These are phyloP conservation scores for Neoboletus brunneissimus DNA, from an alignment of 768 basidiomycete species.

Conservation along the genomic window DNA sequence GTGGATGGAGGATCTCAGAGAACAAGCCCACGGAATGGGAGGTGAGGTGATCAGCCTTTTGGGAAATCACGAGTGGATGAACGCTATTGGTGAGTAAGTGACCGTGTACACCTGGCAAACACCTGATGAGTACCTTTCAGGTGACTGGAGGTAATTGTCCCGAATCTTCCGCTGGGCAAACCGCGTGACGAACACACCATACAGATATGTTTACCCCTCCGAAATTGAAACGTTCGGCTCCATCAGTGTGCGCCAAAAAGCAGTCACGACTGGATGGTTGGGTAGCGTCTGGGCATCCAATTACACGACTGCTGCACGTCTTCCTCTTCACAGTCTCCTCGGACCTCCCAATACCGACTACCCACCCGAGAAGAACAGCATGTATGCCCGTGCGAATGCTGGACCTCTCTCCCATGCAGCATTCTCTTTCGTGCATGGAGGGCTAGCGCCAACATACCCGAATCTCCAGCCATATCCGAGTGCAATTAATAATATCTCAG, in stretches of 20 bases:
- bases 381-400: conserved; percentile 31
- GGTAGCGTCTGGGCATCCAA: conserved; percentile 83
- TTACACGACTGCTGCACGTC: conserved; percentile 76
- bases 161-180: neutral
- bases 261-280: conserved; percentile 71
- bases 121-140: conserved; percentile 34
- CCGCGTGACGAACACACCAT: conserved; percentile 5
- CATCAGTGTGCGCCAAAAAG: conserved; percentile 65
- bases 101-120: neutral
- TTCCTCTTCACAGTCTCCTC: conserved; percentile 72
- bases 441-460: conserved; percentile 74
- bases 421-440: conserved; percentile 92
- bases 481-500: conserved; percentile 73
- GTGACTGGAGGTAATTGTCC: conserved; percentile 75
- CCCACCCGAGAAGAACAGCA: conserved; percentile 37
- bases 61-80: conserved; percentile 98
- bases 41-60: conserved; percentile 75
- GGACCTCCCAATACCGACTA: conserved; percentile 66
- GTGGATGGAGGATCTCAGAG: conserved; percentile 82
- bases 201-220: conserved; percentile 77
- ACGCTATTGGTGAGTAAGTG: conserved; percentile 59
- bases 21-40: conserved; percentile 64
- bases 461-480: conserved; percentile 80
- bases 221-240: conserved; percentile 84
- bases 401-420: conserved; percentile 72